These are phyloP conservation scores for Exophiala oligosperma DNA, from an alignment of 2,329 filamentous ascomycete genomes.

Conservation along the genomic window DNA sequence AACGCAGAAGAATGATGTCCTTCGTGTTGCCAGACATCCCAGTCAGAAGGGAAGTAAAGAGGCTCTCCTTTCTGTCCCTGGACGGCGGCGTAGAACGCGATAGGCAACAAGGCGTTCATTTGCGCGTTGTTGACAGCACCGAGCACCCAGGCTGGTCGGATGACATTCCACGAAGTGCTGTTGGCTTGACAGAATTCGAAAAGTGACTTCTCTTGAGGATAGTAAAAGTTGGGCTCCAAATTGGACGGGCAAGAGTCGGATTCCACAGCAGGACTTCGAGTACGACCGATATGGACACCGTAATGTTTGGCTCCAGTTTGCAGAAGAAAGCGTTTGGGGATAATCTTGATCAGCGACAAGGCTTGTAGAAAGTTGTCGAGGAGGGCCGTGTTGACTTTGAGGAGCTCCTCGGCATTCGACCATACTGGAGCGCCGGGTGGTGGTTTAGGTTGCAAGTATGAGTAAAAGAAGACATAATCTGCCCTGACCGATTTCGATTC, in stretches of 20 bases:
- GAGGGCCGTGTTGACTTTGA: conserved; percentile 46
- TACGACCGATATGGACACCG: conserved; percentile 49
- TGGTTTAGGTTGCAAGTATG: conserved; percentile 52
- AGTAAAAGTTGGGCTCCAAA: conserved; percentile 56
- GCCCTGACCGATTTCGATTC: conserved; percentile 31
- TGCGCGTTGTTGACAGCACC: conserved; percentile 50
- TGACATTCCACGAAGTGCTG: conserved; percentile 46
- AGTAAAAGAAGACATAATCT: conserved; percentile 55
- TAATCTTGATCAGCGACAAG: conserved; percentile 42
- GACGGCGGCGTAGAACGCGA: conserved; percentile 52
- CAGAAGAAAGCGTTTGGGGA: conserved; percentile 48
- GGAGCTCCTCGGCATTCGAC: conserved; percentile 52
- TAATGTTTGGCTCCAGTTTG: conserved; percentile 57
- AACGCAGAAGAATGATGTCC: conserved; percentile 36
- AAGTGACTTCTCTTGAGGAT: conserved; percentile 53
- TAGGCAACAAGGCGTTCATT: conserved; percentile 50
- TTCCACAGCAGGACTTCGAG: conserved; percentile 47
- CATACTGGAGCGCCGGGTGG: conserved; percentile 47
- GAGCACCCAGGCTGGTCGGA: conserved; percentile 49
- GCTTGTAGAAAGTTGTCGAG: conserved; percentile 51
- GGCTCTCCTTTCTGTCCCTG: conserved; percentile 41
- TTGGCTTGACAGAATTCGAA: conserved; percentile 42
- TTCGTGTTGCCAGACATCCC: conserved; percentile 45
- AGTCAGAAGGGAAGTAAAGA: conserved; percentile 47
- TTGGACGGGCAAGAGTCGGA: conserved; percentile 41